These are phyloP conservation scores for Trichoderma asperellum DNA, from an alignment of 2,329 filamentous ascomycete species.

Conservation along the genomic window DNA sequence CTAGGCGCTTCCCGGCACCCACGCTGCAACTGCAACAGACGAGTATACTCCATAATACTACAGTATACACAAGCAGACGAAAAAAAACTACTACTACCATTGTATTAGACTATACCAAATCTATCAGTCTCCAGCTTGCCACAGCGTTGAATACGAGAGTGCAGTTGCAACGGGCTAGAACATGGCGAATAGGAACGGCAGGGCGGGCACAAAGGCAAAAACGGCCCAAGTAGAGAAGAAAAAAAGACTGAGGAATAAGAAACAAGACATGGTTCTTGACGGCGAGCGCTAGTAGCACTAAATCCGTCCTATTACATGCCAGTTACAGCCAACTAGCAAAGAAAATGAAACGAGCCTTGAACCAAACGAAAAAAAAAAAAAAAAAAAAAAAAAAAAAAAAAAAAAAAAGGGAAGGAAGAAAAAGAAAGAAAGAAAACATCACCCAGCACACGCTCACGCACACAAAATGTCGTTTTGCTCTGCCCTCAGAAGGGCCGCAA, in stretches of 20 bases:
- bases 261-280: not conserved
- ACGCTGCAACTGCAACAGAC: no score
- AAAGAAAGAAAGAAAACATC: not conserved
- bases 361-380: not conserved
- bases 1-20: not conserved
- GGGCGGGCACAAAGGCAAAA: not conserved
- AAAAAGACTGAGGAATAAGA: not conserved
- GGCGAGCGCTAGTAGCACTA: not conserved
- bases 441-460: not conserved
- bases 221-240: not conserved
- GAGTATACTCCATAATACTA: not conserved
- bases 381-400: not conserved
- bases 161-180: not conserved
- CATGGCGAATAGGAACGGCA: not conserved
- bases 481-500: not conserved
- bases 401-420: not conserved
- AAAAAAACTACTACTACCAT: not conserved
- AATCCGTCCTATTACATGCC: not conserved
- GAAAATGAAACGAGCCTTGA: not conserved
- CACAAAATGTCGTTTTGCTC: not conserved
- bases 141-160: not conserved
- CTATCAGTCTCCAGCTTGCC: not conserved
- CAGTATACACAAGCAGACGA: not conserved
- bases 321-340: not conserved
- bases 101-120: not conserved